Percentiles rank a stretch among this genome's conserved stretches.
Conservation (phyloP, 495 filamentous ascomycete genomes). For the Penicillium mononematosum region DNA sequence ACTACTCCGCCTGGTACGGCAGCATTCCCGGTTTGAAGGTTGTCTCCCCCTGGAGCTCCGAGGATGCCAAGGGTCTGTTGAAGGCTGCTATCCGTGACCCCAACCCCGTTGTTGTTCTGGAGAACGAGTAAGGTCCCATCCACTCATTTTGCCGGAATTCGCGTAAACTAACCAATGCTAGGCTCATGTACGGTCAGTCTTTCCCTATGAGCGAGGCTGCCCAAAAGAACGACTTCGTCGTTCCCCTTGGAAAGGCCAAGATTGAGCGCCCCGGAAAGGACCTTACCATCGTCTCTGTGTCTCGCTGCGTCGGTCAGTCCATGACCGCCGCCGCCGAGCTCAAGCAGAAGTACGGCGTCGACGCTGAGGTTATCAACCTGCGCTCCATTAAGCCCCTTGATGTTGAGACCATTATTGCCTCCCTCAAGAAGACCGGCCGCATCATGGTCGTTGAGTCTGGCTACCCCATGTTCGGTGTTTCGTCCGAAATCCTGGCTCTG, state of each 20-base stretch:
- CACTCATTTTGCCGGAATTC: background rate
- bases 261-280: slow-evolving; percentile 95
- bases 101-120: slow-evolving; percentile 90
- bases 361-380: slow-evolving; percentile 96
- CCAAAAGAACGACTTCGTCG: slow-evolving; percentile 91
- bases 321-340: slow-evolving; percentile 82
- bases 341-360: slow-evolving; percentile 94
- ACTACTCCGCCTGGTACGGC: slow-evolving; percentile 97
- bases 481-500: slow-evolving; percentile 86
- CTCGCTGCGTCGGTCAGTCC: slow-evolving; percentile 92
- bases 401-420: slow-evolving; percentile 90
- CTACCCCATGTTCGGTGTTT: slow-evolving; percentile 91
- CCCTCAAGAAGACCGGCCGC: slow-evolving; percentile 95
- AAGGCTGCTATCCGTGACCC: slow-evolving; percentile 98
- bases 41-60: slow-evolving; percentile 89
- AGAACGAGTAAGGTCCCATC: slow-evolving; percentile 73
- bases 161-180: slow-evolving; percentile 26
- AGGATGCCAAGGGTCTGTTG: slow-evolving; percentile 95
- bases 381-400: slow-evolving; percentile 96
- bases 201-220: slow-evolving; percentile 97
- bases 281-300: slow-evolving; percentile 90
- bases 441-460: slow-evolving; percentile 92
- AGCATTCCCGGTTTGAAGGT: slow-evolving; percentile 97
- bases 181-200: slow-evolving; percentile 83
- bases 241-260: slow-evolving; percentile 98